Base-by-base conservation (phyloP, 305 asterid genomes). In the Fraxinus nigra region DNA sequence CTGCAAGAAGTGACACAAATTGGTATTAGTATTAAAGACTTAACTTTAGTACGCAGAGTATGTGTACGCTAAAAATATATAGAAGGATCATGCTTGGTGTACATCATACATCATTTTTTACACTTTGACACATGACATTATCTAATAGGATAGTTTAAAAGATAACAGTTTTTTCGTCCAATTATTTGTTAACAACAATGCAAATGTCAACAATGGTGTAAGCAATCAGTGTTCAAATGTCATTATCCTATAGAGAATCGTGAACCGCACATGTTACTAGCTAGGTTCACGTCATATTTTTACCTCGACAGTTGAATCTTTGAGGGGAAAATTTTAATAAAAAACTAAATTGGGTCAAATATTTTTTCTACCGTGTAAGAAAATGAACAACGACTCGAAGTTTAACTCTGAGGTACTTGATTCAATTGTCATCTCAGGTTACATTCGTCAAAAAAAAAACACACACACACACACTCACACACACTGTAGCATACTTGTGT, bases 1-100 rank as follows among this genome's bases (percentile, higher is more conserved):
- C 98, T 94, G 91, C 78, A 83, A 34, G 22, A 78, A 87, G 56
- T 7, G 32, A 83, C 70, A 16, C 35, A 46, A 34, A 61, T 48
- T 20, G 6, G 18, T 7, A 3, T 81, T 20, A 78, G 75, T 40
- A 18, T 77, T 43, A 13, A 79, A 32, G 11, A 26, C 72, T 33
- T 63, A 78, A 22, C 59, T 63, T 51, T 51, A 51, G 24, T 51
- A 16, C 22, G 24, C 7, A 3, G 22, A 51, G 22, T 46, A 46
- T 18, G 18, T 14, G 7, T 51, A 16, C 22, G 3, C 61, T 51
- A 51, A 4, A 16, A 4, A 40, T 40, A 40, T 40, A 40, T 14
- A 10, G 48, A 40, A 40, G 4, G 14, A 40, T 40, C 48, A 10
- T 40, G 1, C 0, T 40, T 40, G 14, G 48, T 10, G 48, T 40